phyloP scores from a whole-genome alignment of 176 grass and related monocot species.

The Oryza brachyantha region DNA sequence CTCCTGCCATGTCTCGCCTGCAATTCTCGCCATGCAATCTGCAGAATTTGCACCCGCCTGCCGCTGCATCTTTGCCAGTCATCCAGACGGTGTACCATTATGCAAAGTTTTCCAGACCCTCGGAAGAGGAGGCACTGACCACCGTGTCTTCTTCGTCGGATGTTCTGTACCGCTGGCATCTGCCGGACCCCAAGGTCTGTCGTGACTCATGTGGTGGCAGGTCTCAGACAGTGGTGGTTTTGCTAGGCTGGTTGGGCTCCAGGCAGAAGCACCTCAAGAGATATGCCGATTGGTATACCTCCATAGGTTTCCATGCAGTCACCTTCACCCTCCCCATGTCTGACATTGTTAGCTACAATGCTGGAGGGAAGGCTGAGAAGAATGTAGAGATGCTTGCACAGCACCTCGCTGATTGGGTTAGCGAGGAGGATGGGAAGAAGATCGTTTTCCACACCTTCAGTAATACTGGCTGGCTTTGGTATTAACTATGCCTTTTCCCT shows the following conservation, averaged over 20 bases:
- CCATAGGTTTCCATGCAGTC: constrained; percentile 73
- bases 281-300: constrained; percentile 91
- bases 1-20: constrained; percentile 12
- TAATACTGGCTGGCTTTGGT: constrained; percentile 95
- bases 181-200: constrained; percentile 54
- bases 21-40: constrained; percentile 16
- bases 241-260: constrained; percentile 92
- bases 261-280: constrained; percentile 89
- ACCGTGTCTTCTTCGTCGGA: constrained; percentile 44
- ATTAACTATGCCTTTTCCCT: not conserved
- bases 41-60: not conserved
- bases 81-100: constrained; percentile 67
- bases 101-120: constrained; percentile 45
- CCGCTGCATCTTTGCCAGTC: constrained; percentile 47
- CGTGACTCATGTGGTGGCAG: not conserved
- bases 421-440: constrained; percentile 75
- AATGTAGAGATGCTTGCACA: constrained; percentile 62
- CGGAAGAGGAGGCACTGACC: not conserved
- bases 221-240: constrained; percentile 71
- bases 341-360: constrained; percentile 76
- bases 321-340: constrained; percentile 90
- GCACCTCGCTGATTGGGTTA: constrained; percentile 76
- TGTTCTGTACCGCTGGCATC: constrained; percentile 77
- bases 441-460: constrained; percentile 97
- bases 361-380: constrained; percentile 68